Percentiles rank a stretch among this genome's conserved stretches.
Evolutionary conservation across 164 flowering plant species (phyloP).

Genomic region (Magnolia sinica): DNA sequence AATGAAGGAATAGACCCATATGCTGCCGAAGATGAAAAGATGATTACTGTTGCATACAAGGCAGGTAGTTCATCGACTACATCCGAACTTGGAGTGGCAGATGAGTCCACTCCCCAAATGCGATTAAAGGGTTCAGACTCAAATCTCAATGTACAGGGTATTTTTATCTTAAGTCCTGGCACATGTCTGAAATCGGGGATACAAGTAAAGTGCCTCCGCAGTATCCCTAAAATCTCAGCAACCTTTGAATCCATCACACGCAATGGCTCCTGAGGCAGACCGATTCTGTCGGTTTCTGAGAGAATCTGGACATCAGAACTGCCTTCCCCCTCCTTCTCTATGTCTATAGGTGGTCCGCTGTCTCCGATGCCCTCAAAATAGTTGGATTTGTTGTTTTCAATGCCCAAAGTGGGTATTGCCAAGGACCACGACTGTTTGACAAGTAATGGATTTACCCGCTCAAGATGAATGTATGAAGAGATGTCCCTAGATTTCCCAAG

Average conservation of each 20-base stretch:
- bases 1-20: constrained; percentile 76
- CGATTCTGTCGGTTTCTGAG: constrained; percentile 28
- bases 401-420: constrained; percentile 45
- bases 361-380: constrained; percentile 43
- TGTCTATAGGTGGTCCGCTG: constrained; percentile 22
- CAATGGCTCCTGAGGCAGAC: constrained; percentile 45
- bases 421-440: constrained; percentile 89
- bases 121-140: constrained; percentile 62
- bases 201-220: constrained; percentile 72
- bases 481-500: constrained; percentile 51
- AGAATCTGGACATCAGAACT: constrained; percentile 20
- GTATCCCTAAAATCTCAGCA: constrained; percentile 50
- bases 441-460: constrained; percentile 57
- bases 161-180: constrained; percentile 73
- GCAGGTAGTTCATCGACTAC: constrained; percentile 66
- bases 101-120: constrained; percentile 39
- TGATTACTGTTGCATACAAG: constrained; percentile 73
- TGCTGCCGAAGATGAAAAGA: constrained; percentile 77
- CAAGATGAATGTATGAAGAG: constrained; percentile 70
- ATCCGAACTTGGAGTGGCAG: constrained; percentile 22
- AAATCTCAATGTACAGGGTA: constrained; percentile 64
- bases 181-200: constrained; percentile 83
- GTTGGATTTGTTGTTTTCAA: constrained; percentile 25
- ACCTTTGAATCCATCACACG: constrained; percentile 84
- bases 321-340: constrained; percentile 29